Base-by-base conservation (phyloP, 305 asterid species). In the Caryopteris hybrid region DNA sequence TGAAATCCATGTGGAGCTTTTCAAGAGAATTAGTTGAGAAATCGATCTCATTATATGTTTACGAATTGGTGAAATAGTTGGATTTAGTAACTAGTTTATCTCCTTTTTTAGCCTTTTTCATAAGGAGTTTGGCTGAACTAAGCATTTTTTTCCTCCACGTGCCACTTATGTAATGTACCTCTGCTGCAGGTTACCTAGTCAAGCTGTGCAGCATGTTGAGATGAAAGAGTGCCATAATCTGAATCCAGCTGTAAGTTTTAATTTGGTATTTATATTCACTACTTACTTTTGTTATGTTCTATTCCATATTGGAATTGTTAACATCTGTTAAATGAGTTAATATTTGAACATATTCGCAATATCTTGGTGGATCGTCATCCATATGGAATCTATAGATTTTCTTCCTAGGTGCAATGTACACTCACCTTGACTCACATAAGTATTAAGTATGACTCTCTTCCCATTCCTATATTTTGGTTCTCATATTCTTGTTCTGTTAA, bases 101-200 rank as follows among this genome's bases (percentile, higher is more conserved):
- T 60, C 39, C 27, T 62, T 61, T 38, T 38, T 22, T 46, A 48
- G 65, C 57, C 65, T 55, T 27, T 48, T 46, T 48, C 48, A 21
- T 52, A 21, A 20, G 21, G 20, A 45, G 41, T 66, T 14, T 18
- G 18, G 39, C 64, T 46, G 51, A 45, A 29, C 17, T 61, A 54
- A 67, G 64, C 34, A 58, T 55, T 60, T 25, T 46, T 5, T 41
- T 39, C 64, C 47, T 63, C 65, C 57, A 41, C 41, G 47, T 69
- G 61, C 21, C n/a, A 6, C 70, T 80, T 47, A 65, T 58, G 31
- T 77, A 13, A 33, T 53, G 11, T 76, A 39, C 5, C 41, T 52
- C 64, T 68, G 74, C 43, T 48, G 64, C 88, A 88, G 95, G 80
- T 22, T 63, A 16, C 81, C 83, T 10, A 58, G 76, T 66, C 80